Evolutionary conservation across 768 basidiomycete genomes (phyloP).

Genomic region (Calocera cornea): DNA sequence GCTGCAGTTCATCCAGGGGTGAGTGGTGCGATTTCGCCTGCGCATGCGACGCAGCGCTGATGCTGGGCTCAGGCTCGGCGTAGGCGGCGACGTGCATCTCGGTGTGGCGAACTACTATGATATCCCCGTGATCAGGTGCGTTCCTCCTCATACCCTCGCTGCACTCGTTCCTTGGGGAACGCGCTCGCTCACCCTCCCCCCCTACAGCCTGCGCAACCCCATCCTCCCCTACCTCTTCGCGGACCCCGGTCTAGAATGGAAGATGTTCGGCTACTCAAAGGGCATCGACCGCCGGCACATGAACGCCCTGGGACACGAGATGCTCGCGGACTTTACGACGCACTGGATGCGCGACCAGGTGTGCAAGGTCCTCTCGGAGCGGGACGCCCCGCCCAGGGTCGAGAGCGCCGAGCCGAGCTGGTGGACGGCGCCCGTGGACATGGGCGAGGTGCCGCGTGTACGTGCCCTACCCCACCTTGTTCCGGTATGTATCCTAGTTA

Average conservation of each 20-base stretch:
- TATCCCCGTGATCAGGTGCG: slow-evolving; percentile 9
- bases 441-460: neutral
- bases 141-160: no score
- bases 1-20: slow-evolving; percentile 8
- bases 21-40: neutral
- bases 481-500: neutral
- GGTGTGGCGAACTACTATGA: slow-evolving; percentile 9
- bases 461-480: neutral
- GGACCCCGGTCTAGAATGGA: slow-evolving; percentile 5
- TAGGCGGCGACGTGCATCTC: neutral
- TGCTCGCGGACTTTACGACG: slow-evolving; percentile 10
- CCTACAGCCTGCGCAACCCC: slow-evolving; percentile 13
- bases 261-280: slow-evolving; percentile 6
- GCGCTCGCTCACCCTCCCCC: no score
- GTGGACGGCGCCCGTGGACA: neutral
- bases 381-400: neutral
- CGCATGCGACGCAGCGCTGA: neutral
- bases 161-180: no score
- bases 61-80: neutral
- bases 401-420: neutral
- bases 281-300: slow-evolving; percentile 5
- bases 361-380: neutral
- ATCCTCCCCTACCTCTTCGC: slow-evolving; percentile 11
- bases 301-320: neutral
- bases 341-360: slow-evolving; percentile 8